phyloP scores from a whole-genome alignment of 129 eudicot species.

The Saposhnikovia divaricata region DNA sequence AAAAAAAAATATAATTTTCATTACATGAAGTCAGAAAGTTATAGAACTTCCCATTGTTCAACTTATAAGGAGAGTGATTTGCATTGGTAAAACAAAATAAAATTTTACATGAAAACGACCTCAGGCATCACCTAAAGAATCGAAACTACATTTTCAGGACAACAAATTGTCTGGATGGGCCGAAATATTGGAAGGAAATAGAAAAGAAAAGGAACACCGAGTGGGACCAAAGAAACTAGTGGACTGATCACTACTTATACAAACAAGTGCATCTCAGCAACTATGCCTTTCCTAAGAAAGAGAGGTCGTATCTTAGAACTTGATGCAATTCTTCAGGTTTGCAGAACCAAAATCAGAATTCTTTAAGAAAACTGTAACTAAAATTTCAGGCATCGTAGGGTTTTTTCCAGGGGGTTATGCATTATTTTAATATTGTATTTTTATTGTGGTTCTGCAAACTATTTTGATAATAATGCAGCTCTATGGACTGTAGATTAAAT shows the following conservation, averaged over 20 bases:
- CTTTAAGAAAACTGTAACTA: not conserved
- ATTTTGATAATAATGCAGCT: too few relatives aligned
- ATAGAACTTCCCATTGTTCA: not conserved
- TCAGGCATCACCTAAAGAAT: not conserved
- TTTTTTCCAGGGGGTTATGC: not conserved
- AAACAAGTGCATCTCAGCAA: not conserved
- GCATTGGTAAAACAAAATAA: not conserved
- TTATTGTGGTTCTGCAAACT: too few relatives aligned
- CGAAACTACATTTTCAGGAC: not conserved
- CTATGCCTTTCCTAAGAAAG: not conserved
- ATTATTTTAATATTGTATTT: too few relatives aligned
- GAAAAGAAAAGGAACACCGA: too few relatives aligned
- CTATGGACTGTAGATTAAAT: too few relatives aligned
- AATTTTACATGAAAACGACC: not conserved
- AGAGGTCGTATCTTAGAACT: not conserved
- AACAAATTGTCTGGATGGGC: not conserved
- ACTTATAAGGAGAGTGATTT: not conserved
- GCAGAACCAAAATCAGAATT: not conserved
- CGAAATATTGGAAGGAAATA: too few relatives aligned
- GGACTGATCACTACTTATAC: not conserved
- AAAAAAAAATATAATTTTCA: not conserved
- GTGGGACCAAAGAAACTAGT: not conserved
- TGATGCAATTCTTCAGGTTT: not conserved
- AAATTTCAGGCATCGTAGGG: not conserved
- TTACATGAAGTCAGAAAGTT: not conserved